Evolutionary conservation across 805 yeast species (phyloP), one percentile per base, ranked within the genome.

Genomic region (Blastobotrys robertii): DNA sequence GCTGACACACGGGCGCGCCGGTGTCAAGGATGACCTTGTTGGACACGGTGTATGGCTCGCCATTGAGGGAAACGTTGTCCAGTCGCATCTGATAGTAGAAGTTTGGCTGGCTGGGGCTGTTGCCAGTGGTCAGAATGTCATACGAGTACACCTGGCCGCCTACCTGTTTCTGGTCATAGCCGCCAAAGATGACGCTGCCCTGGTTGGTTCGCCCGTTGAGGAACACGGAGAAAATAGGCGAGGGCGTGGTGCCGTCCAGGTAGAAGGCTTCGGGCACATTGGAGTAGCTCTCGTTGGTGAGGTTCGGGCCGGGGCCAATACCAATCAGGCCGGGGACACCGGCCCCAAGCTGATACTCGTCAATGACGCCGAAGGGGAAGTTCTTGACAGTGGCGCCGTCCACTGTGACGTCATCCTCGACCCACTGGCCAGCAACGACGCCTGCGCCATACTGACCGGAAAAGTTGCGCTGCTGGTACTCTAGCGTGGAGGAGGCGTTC

Each of bases 181-280:
- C 63, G n/a, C 64, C 65, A 34, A 59, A 54, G 28, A 58, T 44
- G 30, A 59, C 54, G 15, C 47, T 47, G 34, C 63, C 64, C n/a
- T 39, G 49, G n/a, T 43, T 38, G 22, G 48, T 44, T 34, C 58
- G 47, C 3, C 61, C 60, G 51, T 77, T 70, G 55, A 84, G 65
- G 51, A 64, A 80, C 37, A 84, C 61, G 0, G 92, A 81, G 59
- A 81, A 84, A 2, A 76, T 75, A 14, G 70, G 70, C 37, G 73
- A 69, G 39, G 69, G 58, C 50, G 79, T 81, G 34, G 73, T 58
- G 0, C 87, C 88, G 43, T 72, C 70, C 30, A 63, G 55, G 44
- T 70, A 77, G 66, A 85, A 60, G 44, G 73, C 72, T 38, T 68
- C 54, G 0, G 94, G 94, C 44, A 84, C 64, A 59, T 84, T 84